Base-by-base conservation (phyloP, 192 early-diverging fungal species). In the Pilaira anomala region DNA sequence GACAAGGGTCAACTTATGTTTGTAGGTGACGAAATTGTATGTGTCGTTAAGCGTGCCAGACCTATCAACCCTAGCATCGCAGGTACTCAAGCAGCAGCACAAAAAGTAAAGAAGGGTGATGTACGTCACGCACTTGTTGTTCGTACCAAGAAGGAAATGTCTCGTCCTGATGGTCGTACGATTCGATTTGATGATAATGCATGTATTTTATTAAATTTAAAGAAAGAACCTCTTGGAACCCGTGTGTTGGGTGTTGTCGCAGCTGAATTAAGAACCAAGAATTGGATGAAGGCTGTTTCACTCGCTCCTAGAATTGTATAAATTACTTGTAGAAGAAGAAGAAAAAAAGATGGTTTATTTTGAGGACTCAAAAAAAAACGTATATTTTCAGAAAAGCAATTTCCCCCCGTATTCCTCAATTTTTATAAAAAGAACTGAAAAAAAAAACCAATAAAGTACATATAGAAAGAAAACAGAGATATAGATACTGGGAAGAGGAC, bases 171-270 rank as follows among this genome's bases (percentile, higher is more conserved):
- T 63, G 96, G 96, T 54, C 87, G 89, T 50, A 92, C 89, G 57
- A 85, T 96, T 50, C 84, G 88, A 30, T 98, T 98, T 67, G 96
- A 98, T 65, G 96, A 98, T 72, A 98, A 98, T 71, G 96, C 96
- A 14, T 91, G 89, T 62, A 89, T 98, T 62, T 83, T 98, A 66
- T 82, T 98, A 61, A 96, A 93, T 76, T 91, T 95, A 74, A 86
- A 91, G 76, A 88, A 88, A 42, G 93, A 96, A 71, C 96, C 96
- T 46, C 78, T 98, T 36, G 96, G 95, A 30, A 97, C 91, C 65
- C 84, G 96, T 67, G 88, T 98, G 24, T 72, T 97, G 40, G 96
- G 96, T 29, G 87, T 91, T 14, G 88, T 98, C 24, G 88, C 92
- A 16, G 84, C 82, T 16, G 96, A 98, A 78, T 78, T 92, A 48